Percentiles rank a stretch among this genome's conserved stretches.
These are phyloP conservation scores for Xylogone sp. DNA, from an alignment of 2,329 filamentous ascomycete genomes.

Conservation along the genomic window DNA sequence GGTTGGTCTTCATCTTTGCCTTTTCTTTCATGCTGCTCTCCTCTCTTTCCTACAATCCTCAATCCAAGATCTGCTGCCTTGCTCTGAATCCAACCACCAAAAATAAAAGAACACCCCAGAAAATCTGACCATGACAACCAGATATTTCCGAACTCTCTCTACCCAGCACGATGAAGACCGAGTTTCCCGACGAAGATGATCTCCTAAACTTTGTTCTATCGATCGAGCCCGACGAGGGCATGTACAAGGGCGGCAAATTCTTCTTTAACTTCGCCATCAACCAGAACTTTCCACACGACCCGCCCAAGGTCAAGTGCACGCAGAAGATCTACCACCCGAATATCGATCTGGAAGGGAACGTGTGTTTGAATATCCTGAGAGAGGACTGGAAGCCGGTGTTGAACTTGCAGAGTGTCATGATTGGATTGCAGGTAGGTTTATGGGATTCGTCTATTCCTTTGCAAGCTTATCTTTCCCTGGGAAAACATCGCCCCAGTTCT, in stretches of 20 bases:
- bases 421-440: slow-evolving; percentile 79
- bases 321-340: slow-evolving; percentile 99
- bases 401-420: slow-evolving; percentile 94
- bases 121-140: slow-evolving; percentile 30
- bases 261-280: slow-evolving; percentile 90
- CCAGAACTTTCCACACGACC: slow-evolving; percentile 94
- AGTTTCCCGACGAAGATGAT: slow-evolving; percentile 79
- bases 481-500: too few relatives aligned
- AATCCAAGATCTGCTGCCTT: too few relatives aligned
- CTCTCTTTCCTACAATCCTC: too few relatives aligned
- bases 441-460: too few relatives aligned
- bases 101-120: background rate
- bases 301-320: slow-evolving; percentile 92
- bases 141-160: slow-evolving; percentile 80
- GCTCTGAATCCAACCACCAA: background rate
- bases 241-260: slow-evolving; percentile 86
- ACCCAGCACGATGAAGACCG: slow-evolving; percentile 74
- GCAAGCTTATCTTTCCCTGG: too few relatives aligned
- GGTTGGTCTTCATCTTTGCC: slow-evolving; percentile 47
- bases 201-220: slow-evolving; percentile 80
- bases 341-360: slow-evolving; percentile 95
- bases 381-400: slow-evolving; percentile 99
- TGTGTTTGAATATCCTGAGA: slow-evolving; percentile 93
- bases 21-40: too few relatives aligned
- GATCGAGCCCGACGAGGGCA: slow-evolving; percentile 80